Evolutionary conservation across 2,329 filamentous ascomycete genomes (phyloP).

Genomic region (Furcasterigmium furcatum): DNA sequence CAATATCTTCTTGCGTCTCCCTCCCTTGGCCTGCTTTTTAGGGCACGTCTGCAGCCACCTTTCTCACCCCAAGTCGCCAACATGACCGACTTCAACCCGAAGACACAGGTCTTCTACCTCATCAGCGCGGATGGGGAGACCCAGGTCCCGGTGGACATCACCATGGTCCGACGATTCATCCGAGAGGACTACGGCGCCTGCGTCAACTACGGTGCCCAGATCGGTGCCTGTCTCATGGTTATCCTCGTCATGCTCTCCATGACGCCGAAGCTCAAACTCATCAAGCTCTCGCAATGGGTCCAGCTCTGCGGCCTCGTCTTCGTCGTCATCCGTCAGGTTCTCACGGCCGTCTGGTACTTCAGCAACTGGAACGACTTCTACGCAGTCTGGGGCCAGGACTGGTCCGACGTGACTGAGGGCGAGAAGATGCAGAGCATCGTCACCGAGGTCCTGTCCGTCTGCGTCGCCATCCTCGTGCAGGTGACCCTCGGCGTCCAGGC

Average conservation of each 20-base stretch:
- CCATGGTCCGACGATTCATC: constrained; percentile 19
- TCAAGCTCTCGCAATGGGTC: constrained; percentile 61
- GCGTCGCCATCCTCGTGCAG: constrained; percentile 43
- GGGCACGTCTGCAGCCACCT: neutral
- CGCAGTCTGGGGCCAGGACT: constrained; percentile 53
- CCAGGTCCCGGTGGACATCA: constrained; percentile 24
- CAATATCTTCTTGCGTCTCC: too few species aligned
- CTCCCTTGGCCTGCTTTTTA: neutral
- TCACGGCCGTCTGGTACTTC: constrained; percentile 58
- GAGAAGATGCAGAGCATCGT: constrained; percentile 34
- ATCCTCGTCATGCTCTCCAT: constrained; percentile 64
- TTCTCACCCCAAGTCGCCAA: neutral
- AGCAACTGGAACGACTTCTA: constrained; percentile 62
- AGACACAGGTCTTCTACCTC: constrained; percentile 30
- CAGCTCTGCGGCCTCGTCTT: constrained; percentile 59
- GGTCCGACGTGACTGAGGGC: constrained; percentile 35
- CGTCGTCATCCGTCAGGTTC: constrained; percentile 55
- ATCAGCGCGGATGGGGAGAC: constrained; percentile 25
- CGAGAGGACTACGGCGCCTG: constrained; percentile 27
- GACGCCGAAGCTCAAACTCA: constrained; percentile 63
- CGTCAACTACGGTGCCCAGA: constrained; percentile 68
- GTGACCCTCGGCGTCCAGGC: constrained; percentile 48
- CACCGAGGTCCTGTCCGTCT: constrained; percentile 36
- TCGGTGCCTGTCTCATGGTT: constrained; percentile 65
- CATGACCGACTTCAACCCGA: constrained; percentile 25